Evolutionary conservation across 176 grass and related monocot genomes (phyloP), one percentile per base, ranked within the genome.

Genomic region (Musa troglodytarum): DNA sequence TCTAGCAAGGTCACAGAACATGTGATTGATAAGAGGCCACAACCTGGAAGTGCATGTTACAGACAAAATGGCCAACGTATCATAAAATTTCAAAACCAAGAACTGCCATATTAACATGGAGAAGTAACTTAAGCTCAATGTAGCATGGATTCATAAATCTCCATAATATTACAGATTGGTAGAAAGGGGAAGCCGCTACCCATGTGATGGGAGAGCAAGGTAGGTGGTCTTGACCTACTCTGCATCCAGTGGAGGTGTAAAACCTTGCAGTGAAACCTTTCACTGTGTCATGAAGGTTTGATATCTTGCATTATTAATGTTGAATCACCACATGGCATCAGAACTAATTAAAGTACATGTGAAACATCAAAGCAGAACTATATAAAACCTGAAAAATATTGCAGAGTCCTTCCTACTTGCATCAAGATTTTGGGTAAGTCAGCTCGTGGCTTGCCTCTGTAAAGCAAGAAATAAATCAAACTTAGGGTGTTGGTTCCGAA

Each of bases 401-500:
- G 19, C 12, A 52, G 8, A 21, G 3, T 23, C 5, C 62, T 77
- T 67, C 63, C 20, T 24, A 65, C 49, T n/a, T 26, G 20, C 19
- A 61, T 50, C 15, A 12, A 12, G 66, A 52, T 26, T 49, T 28
- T 28, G 26, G 26, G 26, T 28, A 16, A 50, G 9, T 68, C 65
- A 77, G 50, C 62, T 77, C 19, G 50, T 54, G 62, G 62, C 14
- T 49, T 67, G 63, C 15, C 64, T 68, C 76, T 77, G 76, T 29
- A 67, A 77, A 67, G 7, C 12, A 77, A 77, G 49, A 49, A 75
- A 61, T 21, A 10, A 7, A 65, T 12, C 22, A 65, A 65, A 10
- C 11, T 65, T 10, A 65, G 62, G n/a, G 24, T 25, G 20, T 21
- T 65, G 62, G 62, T 65, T 25, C 63, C 13, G 63, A 65, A 34